phyloP scores from a whole-genome alignment of 306 rosid species.

The Pterocarpus macrocarpus region DNA sequence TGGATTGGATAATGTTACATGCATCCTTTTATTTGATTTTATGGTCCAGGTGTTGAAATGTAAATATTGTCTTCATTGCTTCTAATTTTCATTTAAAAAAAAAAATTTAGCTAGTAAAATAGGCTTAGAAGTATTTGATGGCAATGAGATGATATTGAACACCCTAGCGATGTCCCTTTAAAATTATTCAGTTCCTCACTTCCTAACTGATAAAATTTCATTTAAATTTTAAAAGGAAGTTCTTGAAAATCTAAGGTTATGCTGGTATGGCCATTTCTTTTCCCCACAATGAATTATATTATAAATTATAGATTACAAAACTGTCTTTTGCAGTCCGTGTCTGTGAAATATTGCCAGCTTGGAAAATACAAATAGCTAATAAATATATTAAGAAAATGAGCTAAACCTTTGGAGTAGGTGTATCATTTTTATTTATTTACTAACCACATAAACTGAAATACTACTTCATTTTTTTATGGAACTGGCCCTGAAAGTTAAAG shows the following conservation, averaged over 20 bases:
- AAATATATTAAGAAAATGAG: too few species aligned
- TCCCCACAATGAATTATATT: background rate
- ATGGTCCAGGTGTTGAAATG: constrained; percentile 39
- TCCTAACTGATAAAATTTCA: background rate
- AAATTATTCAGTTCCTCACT: background rate
- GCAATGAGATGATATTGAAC: constrained; percentile 22
- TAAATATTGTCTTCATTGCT: constrained; percentile 54
- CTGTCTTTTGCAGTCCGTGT: background rate
- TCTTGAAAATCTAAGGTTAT: background rate
- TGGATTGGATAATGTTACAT: constrained; percentile 31
- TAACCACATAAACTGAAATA: background rate
- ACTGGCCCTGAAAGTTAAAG: too few species aligned
- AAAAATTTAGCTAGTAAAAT: constrained; percentile 31
- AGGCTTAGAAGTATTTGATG: constrained; percentile 46
- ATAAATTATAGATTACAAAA: background rate
- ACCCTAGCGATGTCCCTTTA: constrained; percentile 16
- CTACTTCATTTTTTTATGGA: too few species aligned
- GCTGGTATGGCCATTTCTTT: background rate
- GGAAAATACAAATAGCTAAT: background rate
- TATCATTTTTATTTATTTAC: background rate
- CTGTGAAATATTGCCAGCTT: background rate
- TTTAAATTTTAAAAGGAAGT: background rate
- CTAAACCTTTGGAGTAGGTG: too few species aligned
- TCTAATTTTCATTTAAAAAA: constrained; percentile 38
- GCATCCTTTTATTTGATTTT: constrained; percentile 38